Evolutionary conservation across 2,329 filamentous ascomycete genomes (phyloP).

Genomic region (Apiospora pterosperma): DNA sequence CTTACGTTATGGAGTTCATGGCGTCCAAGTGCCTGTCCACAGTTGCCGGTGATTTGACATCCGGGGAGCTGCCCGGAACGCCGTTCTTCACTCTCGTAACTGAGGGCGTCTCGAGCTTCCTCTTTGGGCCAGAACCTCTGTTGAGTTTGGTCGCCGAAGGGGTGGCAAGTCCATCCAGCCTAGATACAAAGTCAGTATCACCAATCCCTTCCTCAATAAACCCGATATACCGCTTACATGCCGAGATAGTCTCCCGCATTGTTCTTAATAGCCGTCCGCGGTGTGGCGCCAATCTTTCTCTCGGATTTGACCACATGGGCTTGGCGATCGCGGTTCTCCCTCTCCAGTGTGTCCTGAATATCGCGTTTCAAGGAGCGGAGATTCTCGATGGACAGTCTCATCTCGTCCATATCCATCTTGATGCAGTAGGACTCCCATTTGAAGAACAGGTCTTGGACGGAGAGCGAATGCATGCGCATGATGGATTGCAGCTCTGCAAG

Average conservation of each 20-base stretch:
- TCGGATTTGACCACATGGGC: slow-evolving; percentile 56
- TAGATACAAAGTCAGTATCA: slow-evolving; percentile 26
- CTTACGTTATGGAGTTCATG: slow-evolving; percentile 36
- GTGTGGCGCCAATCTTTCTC: slow-evolving; percentile 60
- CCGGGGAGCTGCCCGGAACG: slow-evolving; percentile 41
- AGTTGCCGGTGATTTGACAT: slow-evolving; percentile 37
- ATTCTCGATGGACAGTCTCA: slow-evolving; percentile 65
- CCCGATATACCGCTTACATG: slow-evolving; percentile 49
- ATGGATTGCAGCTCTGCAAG: slow-evolving; percentile 81
- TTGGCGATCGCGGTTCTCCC: slow-evolving; percentile 64
- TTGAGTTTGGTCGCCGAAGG: slow-evolving; percentile 45
- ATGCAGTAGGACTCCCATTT: slow-evolving; percentile 99
- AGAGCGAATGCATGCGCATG: slow-evolving; percentile 76
- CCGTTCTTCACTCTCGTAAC: slow-evolving; percentile 43
- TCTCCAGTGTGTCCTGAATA: slow-evolving; percentile 79
- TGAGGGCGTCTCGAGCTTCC: slow-evolving; percentile 42
- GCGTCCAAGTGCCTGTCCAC: slow-evolving; percentile 37
- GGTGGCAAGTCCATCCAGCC: slow-evolving; percentile 66
- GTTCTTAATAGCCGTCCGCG: slow-evolving; percentile 53
- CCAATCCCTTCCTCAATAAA: too few species aligned
- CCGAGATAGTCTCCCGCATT: slow-evolving; percentile 60
- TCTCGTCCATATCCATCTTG: slow-evolving; percentile 83
- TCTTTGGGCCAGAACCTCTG: slow-evolving; percentile 31
- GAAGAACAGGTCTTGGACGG: slow-evolving; percentile 85
- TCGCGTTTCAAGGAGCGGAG: slow-evolving; percentile 80